Evolutionary conservation across 768 basidiomycete genomes (phyloP).

Genomic region (Rhizopogon vulgaris): DNA sequence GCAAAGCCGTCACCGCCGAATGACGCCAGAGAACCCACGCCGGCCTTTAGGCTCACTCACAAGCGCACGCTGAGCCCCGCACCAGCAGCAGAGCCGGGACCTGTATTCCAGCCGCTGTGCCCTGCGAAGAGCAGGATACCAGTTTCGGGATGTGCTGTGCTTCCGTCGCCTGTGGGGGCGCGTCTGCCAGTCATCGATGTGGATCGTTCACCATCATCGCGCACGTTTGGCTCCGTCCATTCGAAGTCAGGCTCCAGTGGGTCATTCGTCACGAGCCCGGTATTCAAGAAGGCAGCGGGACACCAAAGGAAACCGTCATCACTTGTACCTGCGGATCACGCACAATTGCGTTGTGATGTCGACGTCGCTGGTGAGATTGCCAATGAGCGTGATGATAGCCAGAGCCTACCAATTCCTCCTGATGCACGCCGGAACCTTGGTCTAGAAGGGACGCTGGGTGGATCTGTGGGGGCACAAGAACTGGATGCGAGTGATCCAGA

Average conservation of each 20-base stretch:
- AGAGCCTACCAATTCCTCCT: conserved; percentile 36
- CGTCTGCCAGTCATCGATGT: conserved; percentile 6
- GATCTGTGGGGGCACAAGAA: conserved; percentile 42
- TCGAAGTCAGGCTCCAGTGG: conserved; percentile 23
- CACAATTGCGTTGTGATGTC: neutral
- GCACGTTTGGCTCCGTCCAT: conserved; percentile 32
- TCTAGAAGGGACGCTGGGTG: conserved; percentile 64
- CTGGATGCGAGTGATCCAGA: conserved; percentile 58
- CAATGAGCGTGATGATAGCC: conserved; percentile 6
- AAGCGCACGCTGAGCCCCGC: conserved; percentile 52
- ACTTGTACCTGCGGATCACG: conserved; percentile 13
- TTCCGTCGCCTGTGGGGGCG: conserved; percentile 15
- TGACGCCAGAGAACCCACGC: conserved; percentile 21
- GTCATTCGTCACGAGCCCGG: conserved; percentile 23
- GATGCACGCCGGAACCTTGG: conserved; percentile 54
- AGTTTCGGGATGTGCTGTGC: conserved; percentile 11
- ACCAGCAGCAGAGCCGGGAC: conserved; percentile 51
- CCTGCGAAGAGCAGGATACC: conserved; percentile 35
- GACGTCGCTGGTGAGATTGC: no score
- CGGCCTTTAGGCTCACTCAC: conserved; percentile 29
- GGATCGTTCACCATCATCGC: conserved; percentile 23
- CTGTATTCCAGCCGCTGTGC: conserved; percentile 53
- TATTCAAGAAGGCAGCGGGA: conserved; percentile 26
- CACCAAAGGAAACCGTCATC: conserved; percentile 21
- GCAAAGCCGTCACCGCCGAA: conserved; percentile 24